Evolutionary conservation across 192 early-diverging fungal genomes (phyloP).

Genomic region (Kappamyces sp.): DNA sequence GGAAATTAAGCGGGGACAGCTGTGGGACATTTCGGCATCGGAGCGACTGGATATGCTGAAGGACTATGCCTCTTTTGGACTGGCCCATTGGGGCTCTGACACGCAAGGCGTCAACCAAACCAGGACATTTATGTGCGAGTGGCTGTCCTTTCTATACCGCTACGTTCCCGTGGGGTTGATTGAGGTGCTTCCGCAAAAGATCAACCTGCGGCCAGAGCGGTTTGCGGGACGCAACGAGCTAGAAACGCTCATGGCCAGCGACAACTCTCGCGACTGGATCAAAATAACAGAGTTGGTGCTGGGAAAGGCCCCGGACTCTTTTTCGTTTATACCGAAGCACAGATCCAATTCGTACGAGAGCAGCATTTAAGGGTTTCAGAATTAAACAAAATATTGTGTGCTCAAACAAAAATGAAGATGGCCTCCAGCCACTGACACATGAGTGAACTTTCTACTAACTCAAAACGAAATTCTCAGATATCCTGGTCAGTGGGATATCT

Average conservation of each 20-base stretch:
- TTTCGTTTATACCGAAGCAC: slow-evolving; percentile 92
- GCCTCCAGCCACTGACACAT: too few relatives aligned
- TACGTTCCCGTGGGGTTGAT: slow-evolving; percentile 91
- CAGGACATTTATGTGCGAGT: slow-evolving; percentile 56
- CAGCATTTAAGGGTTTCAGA: background rate
- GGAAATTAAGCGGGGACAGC: slow-evolving; percentile 78
- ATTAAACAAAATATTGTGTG: background rate
- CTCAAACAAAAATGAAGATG: background rate
- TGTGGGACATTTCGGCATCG: slow-evolving; percentile 84
- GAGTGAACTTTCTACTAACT: background rate
- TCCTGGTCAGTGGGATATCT: background rate
- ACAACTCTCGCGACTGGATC: slow-evolving; percentile 78
- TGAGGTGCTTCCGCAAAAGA: slow-evolving; percentile 85
- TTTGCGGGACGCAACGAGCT: slow-evolving; percentile 83
- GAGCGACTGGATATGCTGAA: slow-evolving; percentile 91
- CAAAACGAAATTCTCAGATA: background rate
- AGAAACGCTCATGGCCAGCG: slow-evolving; percentile 90
- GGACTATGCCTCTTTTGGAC: slow-evolving; percentile 73
- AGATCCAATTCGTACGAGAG: slow-evolving; percentile 73
- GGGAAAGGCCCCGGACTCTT: slow-evolving; percentile 80
- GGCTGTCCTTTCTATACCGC: slow-evolving; percentile 46
- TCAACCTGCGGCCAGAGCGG: slow-evolving; percentile 83
- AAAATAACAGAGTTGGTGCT: slow-evolving; percentile 86
- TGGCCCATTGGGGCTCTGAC: slow-evolving; percentile 95
- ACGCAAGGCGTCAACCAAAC: slow-evolving; percentile 77